Percentiles rank a stretch among this genome's conserved stretches.
These are phyloP conservation scores for Aspergillus fischeri DNA, from an alignment of 2,329 filamentous ascomycete species.

Conservation along the genomic window DNA sequence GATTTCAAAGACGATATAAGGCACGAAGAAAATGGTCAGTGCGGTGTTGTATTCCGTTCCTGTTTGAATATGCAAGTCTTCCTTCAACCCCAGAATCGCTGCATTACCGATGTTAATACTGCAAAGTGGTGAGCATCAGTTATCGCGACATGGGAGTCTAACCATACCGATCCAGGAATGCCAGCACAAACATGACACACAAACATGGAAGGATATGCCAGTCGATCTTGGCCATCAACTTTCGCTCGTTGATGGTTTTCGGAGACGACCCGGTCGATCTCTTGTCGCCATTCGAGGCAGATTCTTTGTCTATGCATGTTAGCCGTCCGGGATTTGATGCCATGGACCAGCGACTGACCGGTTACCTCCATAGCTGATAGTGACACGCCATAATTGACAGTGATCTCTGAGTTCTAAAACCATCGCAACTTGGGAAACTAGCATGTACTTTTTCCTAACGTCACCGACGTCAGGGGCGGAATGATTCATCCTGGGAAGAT, in stretches of 20 bases:
- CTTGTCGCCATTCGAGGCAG: not conserved
- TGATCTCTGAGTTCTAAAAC: not conserved
- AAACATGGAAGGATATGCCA: constrained; percentile 65
- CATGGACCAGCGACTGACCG: not conserved
- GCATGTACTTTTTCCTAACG: not conserved
- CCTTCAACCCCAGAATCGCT: constrained; percentile 58
- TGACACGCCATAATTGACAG: not conserved
- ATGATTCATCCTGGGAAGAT: not conserved
- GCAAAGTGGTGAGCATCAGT: no score
- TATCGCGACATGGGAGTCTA: no score
- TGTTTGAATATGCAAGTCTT: constrained; percentile 54
- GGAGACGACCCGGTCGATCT: not conserved
- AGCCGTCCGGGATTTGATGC: not conserved
- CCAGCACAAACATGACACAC: constrained; percentile 63
- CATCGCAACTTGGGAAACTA: not conserved
- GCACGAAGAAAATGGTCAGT: constrained; percentile 73
- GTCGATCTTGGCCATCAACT: constrained; percentile 64
- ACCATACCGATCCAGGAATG: constrained; percentile 53
- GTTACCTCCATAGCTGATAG: not conserved
- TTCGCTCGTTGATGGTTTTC: constrained; percentile 45
- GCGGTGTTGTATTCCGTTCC: constrained; percentile 64
- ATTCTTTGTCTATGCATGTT: not conserved
- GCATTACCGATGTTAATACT: constrained; percentile 64
- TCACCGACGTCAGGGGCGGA: not conserved
- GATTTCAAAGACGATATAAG: constrained; percentile 61